A percentile compares a stretch with the other conserved stretches of the same genome.
These are phyloP conservation scores for Penicillium egyptiacum DNA, from an alignment of 495 filamentous ascomycete genomes.

Conservation along the genomic window DNA sequence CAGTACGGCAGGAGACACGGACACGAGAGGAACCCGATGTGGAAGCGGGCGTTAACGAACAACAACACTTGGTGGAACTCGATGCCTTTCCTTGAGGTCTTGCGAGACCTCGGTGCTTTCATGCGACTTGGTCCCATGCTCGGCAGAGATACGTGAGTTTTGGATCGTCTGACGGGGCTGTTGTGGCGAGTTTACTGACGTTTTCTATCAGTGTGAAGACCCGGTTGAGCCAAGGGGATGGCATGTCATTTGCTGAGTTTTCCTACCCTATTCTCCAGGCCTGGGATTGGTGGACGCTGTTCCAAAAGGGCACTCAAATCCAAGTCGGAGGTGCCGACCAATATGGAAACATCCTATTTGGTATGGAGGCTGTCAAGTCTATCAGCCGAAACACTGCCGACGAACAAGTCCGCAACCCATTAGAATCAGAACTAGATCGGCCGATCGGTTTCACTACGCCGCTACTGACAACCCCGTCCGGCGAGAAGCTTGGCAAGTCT, in stretches of 20 bases:
- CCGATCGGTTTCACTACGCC: constrained; percentile 89
- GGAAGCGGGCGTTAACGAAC: constrained; percentile 66
- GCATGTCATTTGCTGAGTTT: constrained; percentile 94
- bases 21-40: constrained; percentile 59
- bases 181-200: constrained; percentile 21
- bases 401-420: constrained; percentile 26
- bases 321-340: constrained; percentile 96
- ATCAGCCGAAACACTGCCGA: constrained; percentile 54
- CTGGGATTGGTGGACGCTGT: constrained; percentile 96
- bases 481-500: constrained; percentile 93
- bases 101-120: constrained; percentile 66
- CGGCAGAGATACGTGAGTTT: constrained; percentile 79
- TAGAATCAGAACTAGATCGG: constrained; percentile 39
- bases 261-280: constrained; percentile 88
- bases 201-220: constrained; percentile 65
- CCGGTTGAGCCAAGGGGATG: constrained; percentile 74
- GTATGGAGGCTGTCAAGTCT: constrained; percentile 78
- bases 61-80: constrained; percentile 80
- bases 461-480: constrained; percentile 78
- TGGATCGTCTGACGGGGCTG: neutral
- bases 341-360: constrained; percentile 92
- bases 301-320: constrained; percentile 63
- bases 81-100: constrained; percentile 66
- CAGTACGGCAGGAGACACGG: constrained; percentile 58
- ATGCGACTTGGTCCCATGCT: constrained; percentile 84